Evolutionary conservation across 2,329 filamentous ascomycete genomes (phyloP).

Genomic region (Ceratocystis papillata): DNA sequence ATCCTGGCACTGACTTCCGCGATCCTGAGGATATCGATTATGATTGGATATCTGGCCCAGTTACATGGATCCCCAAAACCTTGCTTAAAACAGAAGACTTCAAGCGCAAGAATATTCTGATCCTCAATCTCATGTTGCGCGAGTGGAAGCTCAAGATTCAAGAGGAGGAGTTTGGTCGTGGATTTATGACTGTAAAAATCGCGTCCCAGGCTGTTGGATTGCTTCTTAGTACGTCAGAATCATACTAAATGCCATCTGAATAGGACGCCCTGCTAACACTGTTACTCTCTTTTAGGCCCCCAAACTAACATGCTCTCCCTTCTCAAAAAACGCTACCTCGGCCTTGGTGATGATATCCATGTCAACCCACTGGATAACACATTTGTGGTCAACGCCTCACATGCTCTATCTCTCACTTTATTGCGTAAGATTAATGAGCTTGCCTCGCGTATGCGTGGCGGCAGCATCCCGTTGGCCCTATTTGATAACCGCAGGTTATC

Average conservation of each 20-base stretch:
- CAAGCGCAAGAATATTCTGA: conserved; percentile 35
- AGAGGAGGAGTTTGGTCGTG: conserved; percentile 37
- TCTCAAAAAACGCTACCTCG: conserved; percentile 30
- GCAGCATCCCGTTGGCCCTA: conserved; percentile 28
- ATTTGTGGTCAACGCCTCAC: conserved; percentile 22
- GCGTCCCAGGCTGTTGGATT: conserved; percentile 36
- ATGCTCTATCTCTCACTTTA: conserved; percentile 26
- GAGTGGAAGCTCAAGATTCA: conserved; percentile 42
- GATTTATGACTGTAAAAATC: conserved; percentile 35
- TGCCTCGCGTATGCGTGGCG: conserved; percentile 28
- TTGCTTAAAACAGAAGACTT: not conserved
- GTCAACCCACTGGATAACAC: conserved; percentile 23
- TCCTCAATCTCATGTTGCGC: conserved; percentile 37
- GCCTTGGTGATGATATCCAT: conserved; percentile 24
- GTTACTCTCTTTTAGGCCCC: conserved; percentile 9
- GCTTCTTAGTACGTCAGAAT: conserved; percentile 37
- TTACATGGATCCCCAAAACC: conserved; percentile 36
- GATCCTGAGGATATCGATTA: conserved; percentile 27
- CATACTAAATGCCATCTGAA: not conserved
- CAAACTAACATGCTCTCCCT: conserved; percentile 27
- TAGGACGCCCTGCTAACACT: not conserved
- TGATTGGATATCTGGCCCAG: conserved; percentile 36
- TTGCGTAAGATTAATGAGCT: conserved; percentile 33
- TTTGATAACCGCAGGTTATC: conserved; percentile 26
- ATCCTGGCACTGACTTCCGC: conserved; percentile 17